Conservation (phyloP, 2,329 filamentous ascomycete species). For the Juglanconis oblonga region DNA sequence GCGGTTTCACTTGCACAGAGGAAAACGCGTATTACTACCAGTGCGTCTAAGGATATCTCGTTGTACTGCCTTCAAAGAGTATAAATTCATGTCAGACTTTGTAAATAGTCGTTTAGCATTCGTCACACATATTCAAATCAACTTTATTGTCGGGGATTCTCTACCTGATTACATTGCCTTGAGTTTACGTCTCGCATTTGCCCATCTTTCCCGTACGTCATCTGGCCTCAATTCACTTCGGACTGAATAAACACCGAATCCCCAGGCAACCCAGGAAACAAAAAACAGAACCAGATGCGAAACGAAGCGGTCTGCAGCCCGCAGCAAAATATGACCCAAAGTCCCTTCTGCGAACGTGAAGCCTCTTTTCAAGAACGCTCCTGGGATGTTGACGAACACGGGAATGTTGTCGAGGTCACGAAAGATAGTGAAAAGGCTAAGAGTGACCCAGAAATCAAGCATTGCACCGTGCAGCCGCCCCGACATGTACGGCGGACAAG, state of each 20-base stretch:
- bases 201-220: not conserved
- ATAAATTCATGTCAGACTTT: not conserved
- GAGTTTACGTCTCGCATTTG: not conserved
- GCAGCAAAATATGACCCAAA: conserved; percentile 4
- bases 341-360: conserved; percentile 22
- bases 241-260: conserved; percentile 13
- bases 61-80: not conserved
- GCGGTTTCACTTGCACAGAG: conserved; percentile 31
- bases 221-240: conserved; percentile 15
- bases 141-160: not conserved
- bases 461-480: conserved; percentile 17
- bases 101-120: not conserved
- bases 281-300: conserved; percentile 7
- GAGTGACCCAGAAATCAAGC: conserved; percentile 27
- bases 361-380: conserved; percentile 22
- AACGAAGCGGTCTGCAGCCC: conserved; percentile 1
- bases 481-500: conserved; percentile 17
- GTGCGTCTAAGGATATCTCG: conserved; percentile 24
- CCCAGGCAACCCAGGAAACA: conserved; percentile 2
- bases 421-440: conserved; percentile 30
- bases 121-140: not conserved
- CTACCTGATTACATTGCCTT: not conserved
- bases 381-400: conserved; percentile 26
- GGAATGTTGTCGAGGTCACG: conserved; percentile 28
- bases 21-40: conserved; percentile 34